Conservation (phyloP, 495 filamentous ascomycete species). For the Talaromyces proteolyticus region DNA sequence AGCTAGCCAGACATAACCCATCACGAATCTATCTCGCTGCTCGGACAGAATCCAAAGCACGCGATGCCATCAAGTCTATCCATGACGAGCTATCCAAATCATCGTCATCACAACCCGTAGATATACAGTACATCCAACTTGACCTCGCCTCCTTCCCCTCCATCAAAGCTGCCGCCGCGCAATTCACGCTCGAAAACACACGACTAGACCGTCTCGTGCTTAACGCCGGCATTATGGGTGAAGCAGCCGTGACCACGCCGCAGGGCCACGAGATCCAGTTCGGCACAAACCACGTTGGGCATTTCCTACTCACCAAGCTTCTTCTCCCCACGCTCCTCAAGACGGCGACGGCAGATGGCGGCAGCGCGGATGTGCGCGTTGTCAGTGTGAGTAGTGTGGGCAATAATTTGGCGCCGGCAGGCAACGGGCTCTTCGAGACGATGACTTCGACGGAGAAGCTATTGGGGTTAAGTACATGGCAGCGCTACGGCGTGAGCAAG, state of each 20-base stretch:
- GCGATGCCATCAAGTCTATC: slow-evolving; percentile 44
- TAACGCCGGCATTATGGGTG: slow-evolving; percentile 66
- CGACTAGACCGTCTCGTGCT: slow-evolving; percentile 61
- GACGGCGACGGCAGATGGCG: slow-evolving; percentile 27
- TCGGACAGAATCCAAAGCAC: slow-evolving; percentile 47
- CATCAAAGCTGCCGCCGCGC: slow-evolving; percentile 39
- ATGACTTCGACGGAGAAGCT: slow-evolving; percentile 34
- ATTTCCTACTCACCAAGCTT: slow-evolving; percentile 57
- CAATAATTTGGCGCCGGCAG: slow-evolving; percentile 30
- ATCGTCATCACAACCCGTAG: slow-evolving; percentile 9
- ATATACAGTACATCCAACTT: slow-evolving; percentile 43
- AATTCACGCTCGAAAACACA: slow-evolving; percentile 37
- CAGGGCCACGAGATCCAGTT: slow-evolving; percentile 70
- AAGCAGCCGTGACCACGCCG: slow-evolving; percentile 36
- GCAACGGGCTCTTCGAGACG: slow-evolving; percentile 45
- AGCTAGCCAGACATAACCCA: slow-evolving; percentile 55
- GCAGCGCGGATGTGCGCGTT: slow-evolving; percentile 16
- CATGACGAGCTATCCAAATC: slow-evolving; percentile 33
- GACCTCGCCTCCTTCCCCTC: slow-evolving; percentile 49
- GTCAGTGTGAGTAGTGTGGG: slow-evolving; percentile 25
- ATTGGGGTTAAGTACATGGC: slow-evolving; percentile 25
- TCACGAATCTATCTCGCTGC: slow-evolving; percentile 59
- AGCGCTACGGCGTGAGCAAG: slow-evolving; percentile 61
- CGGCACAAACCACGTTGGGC: slow-evolving; percentile 67
- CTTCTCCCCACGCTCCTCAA: slow-evolving; percentile 53